Base-by-base conservation (phyloP, 2,329 filamentous ascomycete genomes). In the Calonectria henricotiae region DNA sequence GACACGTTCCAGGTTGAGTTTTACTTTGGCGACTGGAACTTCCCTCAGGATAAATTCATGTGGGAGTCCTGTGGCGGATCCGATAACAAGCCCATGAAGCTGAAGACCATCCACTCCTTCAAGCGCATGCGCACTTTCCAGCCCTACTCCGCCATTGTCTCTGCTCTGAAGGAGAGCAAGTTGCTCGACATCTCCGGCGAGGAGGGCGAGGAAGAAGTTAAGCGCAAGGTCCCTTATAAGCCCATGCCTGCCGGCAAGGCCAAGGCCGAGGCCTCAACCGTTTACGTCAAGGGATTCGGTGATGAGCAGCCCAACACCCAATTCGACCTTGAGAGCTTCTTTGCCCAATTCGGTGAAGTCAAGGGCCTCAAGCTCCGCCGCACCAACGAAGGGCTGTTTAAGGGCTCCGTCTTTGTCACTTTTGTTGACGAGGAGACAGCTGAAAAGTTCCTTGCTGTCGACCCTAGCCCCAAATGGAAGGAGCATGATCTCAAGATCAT, bases 91-190 rank as follows among this genome's bases (percentile, higher is more conserved):
- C 89, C 95, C 49, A 91, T 99, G 43, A 86, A 91, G 25, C 87
- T 99, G 75, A 91, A 91, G 79, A 89, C 91, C 71, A 90, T 99
- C 75, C 90, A 92, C 87, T 91, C 86, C 62, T 99, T 99, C 89
- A 96, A 95, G 85, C 95, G 97, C 82, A 99, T 99, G 97, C 92
- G 91, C 75, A 93, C 92, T 78, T 99, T 98, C 89, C 91, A 96
- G 84, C 94, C 94, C 47, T 95, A 95, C 85, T 91, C 89, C 67
- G 92, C 93, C 67, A 89, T 99, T 49, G 91, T 98, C 71, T 90
- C 91, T 64, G 96, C 96, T 41, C 89, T 98, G 63, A 93, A 92
- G 82, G 89, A 93, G 25, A 96, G 94, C 85, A 87, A 88, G 35
- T 84, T 91, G 70, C 87, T 99, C 61, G 89, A 93, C 7, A 83